Conservation (phyloP, 768 basidiomycete species). For the Mycena galopus region DNA sequence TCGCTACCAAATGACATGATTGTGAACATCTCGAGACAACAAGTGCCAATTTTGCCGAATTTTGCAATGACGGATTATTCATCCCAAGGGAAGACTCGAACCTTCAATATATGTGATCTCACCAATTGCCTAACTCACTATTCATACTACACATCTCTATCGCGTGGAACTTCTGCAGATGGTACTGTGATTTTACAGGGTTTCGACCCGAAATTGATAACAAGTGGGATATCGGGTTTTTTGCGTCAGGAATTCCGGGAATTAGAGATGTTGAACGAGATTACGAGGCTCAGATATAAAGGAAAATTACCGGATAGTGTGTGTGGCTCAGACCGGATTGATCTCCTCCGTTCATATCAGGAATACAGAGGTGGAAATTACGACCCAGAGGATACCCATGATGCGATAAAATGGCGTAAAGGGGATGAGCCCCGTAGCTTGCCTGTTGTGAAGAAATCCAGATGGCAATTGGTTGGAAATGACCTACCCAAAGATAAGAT, state of each 20-base stretch:
- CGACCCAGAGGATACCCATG: no score
- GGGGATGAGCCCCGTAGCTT: no score
- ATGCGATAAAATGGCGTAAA: no score
- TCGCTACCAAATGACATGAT: background rate
- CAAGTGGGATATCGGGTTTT: background rate
- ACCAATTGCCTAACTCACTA: background rate
- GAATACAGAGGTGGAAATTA: no score
- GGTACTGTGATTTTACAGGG: background rate
- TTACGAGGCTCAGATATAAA: background rate
- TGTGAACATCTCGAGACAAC: background rate
- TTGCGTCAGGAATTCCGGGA: slow-evolving; percentile 2
- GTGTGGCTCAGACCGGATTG: no score
- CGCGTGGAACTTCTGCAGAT: background rate
- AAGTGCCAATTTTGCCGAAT: background rate
- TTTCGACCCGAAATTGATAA: background rate
- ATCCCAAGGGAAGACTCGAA: background rate
- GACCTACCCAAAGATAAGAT: no score
- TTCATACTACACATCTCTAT: background rate
- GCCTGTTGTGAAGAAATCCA: no score
- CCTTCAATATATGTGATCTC: background rate
- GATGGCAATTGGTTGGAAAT: no score
- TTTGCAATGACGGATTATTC: background rate
- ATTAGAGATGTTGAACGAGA: background rate
- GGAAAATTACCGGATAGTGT: background rate
- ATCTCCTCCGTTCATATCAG: no score